Evolutionary conservation across 441 rosid genomes (phyloP).

Genomic region (Biscutella laevigata): DNA sequence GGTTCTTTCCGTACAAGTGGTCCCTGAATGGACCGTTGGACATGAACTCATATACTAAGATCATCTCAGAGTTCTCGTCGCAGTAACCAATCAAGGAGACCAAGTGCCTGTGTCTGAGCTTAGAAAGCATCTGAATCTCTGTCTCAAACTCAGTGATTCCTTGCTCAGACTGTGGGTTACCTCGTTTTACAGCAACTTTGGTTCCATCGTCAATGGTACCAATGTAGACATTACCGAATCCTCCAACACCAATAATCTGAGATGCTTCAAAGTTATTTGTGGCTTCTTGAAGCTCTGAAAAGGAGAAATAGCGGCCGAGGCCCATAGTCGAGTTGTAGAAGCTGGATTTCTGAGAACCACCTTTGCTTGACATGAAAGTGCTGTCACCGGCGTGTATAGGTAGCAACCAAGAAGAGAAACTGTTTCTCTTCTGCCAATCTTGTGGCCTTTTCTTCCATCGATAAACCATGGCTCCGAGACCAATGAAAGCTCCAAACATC

Average conservation of each 20-base stretch:
- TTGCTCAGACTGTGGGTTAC: conserved; percentile 87
- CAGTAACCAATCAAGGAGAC: conserved; percentile 85
- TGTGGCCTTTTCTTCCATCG: conserved; percentile 86
- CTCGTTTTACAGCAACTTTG: conserved; percentile 80
- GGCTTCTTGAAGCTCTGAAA: conserved; percentile 68
- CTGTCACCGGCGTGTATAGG: conserved; percentile 64
- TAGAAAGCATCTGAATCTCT: conserved; percentile 86
- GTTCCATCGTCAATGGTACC: conserved; percentile 65
- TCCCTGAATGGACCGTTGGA: conserved; percentile 78
- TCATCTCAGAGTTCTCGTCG: conserved; percentile 80
- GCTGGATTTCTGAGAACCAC: conserved; percentile 54
- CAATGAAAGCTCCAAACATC: conserved; percentile 95
- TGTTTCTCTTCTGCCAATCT: conserved; percentile 82
- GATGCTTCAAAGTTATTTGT: conserved; percentile 62
- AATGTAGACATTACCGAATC: conserved; percentile 78
- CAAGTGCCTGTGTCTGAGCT: conserved; percentile 80
- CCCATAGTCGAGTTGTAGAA: conserved; percentile 52
- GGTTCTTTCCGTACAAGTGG: conserved; percentile 67
- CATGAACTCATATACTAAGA: conserved; percentile 86
- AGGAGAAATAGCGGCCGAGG: conserved; percentile 67
- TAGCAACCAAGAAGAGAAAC: conserved; percentile 88
- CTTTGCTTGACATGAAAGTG: conserved; percentile 64
- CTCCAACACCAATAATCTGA: conserved; percentile 72
- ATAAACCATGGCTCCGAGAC: conserved; percentile 87
- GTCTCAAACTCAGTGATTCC: conserved; percentile 84